Conservation (phyloP, 2,329 filamentous ascomycete species). For the Bipolaris gigantea region DNA sequence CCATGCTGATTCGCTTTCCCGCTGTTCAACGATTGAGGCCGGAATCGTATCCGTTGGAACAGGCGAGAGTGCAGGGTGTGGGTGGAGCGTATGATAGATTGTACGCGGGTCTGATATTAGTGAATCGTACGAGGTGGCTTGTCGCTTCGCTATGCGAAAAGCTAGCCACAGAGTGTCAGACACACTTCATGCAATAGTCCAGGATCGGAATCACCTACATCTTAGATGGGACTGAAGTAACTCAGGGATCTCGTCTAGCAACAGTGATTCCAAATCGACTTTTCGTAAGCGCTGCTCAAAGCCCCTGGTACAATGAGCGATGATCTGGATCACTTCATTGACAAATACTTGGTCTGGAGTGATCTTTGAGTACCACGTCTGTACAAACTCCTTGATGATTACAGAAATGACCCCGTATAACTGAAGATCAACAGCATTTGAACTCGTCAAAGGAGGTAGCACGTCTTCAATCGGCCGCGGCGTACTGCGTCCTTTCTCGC, state of each 20-base stretch:
- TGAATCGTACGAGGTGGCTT: constrained; percentile 60
- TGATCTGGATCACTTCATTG: constrained; percentile 82
- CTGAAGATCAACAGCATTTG: constrained; percentile 89
- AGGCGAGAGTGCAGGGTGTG: constrained; percentile 78
- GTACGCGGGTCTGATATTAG: constrained; percentile 64
- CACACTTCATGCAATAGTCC: constrained; percentile 19
- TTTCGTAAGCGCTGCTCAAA: constrained; percentile 83
- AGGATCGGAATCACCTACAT: constrained; percentile 57
- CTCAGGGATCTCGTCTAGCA: constrained; percentile 86
- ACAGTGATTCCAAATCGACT: constrained; percentile 77
- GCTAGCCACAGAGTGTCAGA: constrained; percentile 55
- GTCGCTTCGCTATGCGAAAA: constrained; percentile 67
- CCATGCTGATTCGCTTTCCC: constrained; percentile 78
- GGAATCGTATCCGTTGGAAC: constrained; percentile 63
- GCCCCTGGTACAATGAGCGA: constrained; percentile 87
- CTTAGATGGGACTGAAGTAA: constrained; percentile 77
- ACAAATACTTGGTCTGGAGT: constrained; percentile 88
- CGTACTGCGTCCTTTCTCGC: constrained; percentile 59
- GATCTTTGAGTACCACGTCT: constrained; percentile 91
- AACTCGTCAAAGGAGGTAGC: constrained; percentile 87
- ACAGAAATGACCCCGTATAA: constrained; percentile 91
- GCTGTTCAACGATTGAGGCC: constrained; percentile 61
- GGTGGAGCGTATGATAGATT: constrained; percentile 82
- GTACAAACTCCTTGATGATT: constrained; percentile 85
- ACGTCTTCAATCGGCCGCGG: constrained; percentile 74